Evolutionary conservation across 2,329 filamentous ascomycete genomes (phyloP), one percentile per base, ranked within the genome.

Genomic region (Neurospora crassa): DNA sequence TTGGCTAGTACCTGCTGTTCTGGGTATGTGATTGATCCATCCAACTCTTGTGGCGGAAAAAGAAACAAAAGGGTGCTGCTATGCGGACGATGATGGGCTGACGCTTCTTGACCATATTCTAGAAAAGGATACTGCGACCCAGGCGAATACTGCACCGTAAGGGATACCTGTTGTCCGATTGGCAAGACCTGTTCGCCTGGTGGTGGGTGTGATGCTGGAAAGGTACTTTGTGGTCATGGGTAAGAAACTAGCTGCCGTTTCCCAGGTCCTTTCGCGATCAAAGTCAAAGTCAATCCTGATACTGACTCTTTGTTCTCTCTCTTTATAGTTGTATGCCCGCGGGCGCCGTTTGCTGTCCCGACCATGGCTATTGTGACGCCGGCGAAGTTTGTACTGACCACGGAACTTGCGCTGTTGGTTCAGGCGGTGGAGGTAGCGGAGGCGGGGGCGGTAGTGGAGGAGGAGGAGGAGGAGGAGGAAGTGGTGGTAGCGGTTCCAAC

Each of bases 131-230:
- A 77, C 72, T 81, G 80, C 74, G 75, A 77, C 8, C n/a, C 68
- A 14, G 79, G 78, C 6, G 74, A 77, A 24, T 76, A 76, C 71
- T 81, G 80, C 69, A 71, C 70, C 70, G 71, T 74, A 43, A 7
- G 63, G 2, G 73, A 75, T 5, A 79, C 79, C n/a, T 81, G 80
- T 75, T 81, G 80, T 68, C 72, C 73, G 40, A 71, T 73, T 67
- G 80, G 80, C 68, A 71, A 78, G 69, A 71, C 76, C 24, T 81
- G 80, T 74, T 72, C 74, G 4, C 79, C 79, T n/a, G n/a, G 37
- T 7, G 67, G 29, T 20, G 43, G 43, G 16, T 14, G 75, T 78
- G 10, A 70, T 40, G 12, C 73, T 0, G 78, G 75, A 53, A 74
- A 78, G 43, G 74, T 72, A 5, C 70, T 74, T 12, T 81, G 79